These are phyloP conservation scores for Backusella mclennaniae DNA, from an alignment of 192 early-diverging fungal species.

Conservation along the genomic window DNA sequence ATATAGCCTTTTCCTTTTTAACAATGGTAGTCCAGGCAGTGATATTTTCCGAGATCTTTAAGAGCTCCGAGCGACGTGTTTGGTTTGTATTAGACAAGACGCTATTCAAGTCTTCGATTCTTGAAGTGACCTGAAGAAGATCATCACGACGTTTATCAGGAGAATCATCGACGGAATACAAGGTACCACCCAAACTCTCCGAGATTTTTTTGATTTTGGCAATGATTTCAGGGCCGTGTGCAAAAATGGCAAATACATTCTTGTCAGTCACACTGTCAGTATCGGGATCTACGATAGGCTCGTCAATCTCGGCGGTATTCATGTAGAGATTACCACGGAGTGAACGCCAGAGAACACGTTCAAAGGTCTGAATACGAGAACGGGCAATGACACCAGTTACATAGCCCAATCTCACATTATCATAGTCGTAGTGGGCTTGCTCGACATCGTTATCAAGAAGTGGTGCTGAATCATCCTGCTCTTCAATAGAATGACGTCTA, in stretches of 20 bases:
- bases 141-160: slow-evolving; percentile 84
- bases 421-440: slow-evolving; percentile 22
- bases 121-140: slow-evolving; percentile 73
- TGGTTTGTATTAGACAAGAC: slow-evolving; percentile 84
- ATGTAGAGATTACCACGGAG: slow-evolving; percentile 97
- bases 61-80: slow-evolving; percentile 81
- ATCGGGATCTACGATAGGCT: slow-evolving; percentile 87
- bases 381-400: slow-evolving; percentile 95
- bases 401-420: slow-evolving; percentile 69
- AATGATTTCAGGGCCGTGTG: slow-evolving; percentile 90
- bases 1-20: slow-evolving; percentile 97
- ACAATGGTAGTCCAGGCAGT: slow-evolving; percentile 87
- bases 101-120: slow-evolving; percentile 84
- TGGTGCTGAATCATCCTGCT: slow-evolving; percentile 52
- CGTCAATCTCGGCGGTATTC: slow-evolving; percentile 95
- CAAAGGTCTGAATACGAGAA: slow-evolving; percentile 80
- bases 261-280: slow-evolving; percentile 89
- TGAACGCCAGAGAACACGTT: slow-evolving; percentile 95
- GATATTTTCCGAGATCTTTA: slow-evolving; percentile 82
- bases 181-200: slow-evolving; percentile 92
- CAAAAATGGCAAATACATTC: slow-evolving; percentile 98
- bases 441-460: slow-evolving; percentile 62
- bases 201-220: slow-evolving; percentile 91
- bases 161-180: slow-evolving; percentile 86
- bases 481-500: slow-evolving; percentile 48